Percentiles rank a stretch among this genome's conserved stretches.
phyloP scores from a whole-genome alignment of 768 basidiomycete genomes.

The Hygrophoropsis aurantiaca region DNA sequence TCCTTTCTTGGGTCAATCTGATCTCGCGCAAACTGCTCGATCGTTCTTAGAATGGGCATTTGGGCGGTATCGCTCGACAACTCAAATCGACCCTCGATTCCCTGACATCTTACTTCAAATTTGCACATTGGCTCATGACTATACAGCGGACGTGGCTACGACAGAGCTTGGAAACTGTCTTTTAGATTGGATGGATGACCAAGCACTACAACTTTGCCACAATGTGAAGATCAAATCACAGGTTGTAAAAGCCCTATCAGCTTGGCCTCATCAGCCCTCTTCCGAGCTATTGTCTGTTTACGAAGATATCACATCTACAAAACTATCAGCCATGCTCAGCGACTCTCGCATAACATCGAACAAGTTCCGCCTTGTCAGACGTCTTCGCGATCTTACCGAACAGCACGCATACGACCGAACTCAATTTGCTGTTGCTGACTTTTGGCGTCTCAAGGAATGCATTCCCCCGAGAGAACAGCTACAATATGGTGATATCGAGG shows the following conservation, averaged over 20 bases:
- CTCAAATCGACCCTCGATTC: constrained; percentile 49
- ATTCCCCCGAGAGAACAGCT: constrained; percentile 57
- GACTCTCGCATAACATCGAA: constrained; percentile 64
- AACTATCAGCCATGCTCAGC: constrained; percentile 53
- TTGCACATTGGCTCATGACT: constrained; percentile 59
- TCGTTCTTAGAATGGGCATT: constrained; percentile 82
- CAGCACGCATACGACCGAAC: constrained; percentile 36
- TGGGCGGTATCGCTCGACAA: constrained; percentile 41
- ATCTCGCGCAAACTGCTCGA: constrained; percentile 67
- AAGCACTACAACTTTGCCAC: constrained; percentile 43
- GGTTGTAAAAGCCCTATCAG: constrained; percentile 57
- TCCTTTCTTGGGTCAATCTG: constrained; percentile 63
- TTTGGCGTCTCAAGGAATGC: constrained; percentile 83
- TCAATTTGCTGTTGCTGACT: constrained; percentile 58
- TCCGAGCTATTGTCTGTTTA: constrained; percentile 43
- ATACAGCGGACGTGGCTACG: constrained; percentile 27
- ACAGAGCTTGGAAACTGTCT: constrained; percentile 46
- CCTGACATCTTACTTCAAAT: constrained; percentile 72
- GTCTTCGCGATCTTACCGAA: constrained; percentile 51
- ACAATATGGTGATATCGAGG: constrained; percentile 67
- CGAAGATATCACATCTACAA: constrained; percentile 44
- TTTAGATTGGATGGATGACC: constrained; percentile 61
- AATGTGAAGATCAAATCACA: constrained; percentile 39
- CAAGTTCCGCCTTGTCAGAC: constrained; percentile 75
- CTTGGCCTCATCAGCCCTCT: constrained; percentile 73